These are phyloP conservation scores for Avena insularis DNA, from an alignment of 176 grass and related monocot species.

Conservation along the genomic window DNA sequence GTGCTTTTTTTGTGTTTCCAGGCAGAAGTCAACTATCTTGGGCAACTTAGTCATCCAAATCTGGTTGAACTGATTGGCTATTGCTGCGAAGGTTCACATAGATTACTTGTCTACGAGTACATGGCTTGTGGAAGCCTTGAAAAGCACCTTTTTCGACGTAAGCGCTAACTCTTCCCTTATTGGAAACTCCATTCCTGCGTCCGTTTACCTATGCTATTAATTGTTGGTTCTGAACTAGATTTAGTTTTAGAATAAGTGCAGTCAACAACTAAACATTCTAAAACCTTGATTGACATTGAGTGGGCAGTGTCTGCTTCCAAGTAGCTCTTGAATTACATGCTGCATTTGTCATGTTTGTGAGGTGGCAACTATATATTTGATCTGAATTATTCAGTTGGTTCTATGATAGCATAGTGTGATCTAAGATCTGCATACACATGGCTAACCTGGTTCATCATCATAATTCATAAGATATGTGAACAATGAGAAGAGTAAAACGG, in stretches of 20 bases:
- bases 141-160: slow-evolving; percentile 94
- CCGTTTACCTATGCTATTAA: neutral
- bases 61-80: slow-evolving; percentile 95
- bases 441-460: neutral
- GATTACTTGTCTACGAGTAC: slow-evolving; percentile 93
- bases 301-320: neutral
- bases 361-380: neutral
- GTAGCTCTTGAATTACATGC: slow-evolving; percentile 5
- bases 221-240: neutral
- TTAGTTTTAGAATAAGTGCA: neutral
- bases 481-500: neutral
- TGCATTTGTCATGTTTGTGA: slow-evolving; percentile 15
- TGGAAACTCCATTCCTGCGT: neutral
- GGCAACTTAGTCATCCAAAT: slow-evolving; percentile 94
- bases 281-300: neutral
- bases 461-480: slow-evolving; percentile 23
- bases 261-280: neutral
- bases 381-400: slow-evolving; percentile 13
- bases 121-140: slow-evolving; percentile 97
- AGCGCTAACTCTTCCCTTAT: slow-evolving; percentile 41
- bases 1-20: slow-evolving; percentile 52
- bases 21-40: slow-evolving; percentile 99
- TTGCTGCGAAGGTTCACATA: slow-evolving; percentile 90
- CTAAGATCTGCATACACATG: slow-evolving; percentile 7
- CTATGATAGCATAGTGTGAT: slow-evolving; percentile 1